A percentile compares a stretch with the other conserved stretches of the same genome.
These are phyloP conservation scores for Pontederia crassipes DNA, from an alignment of 176 grass and related monocot species.

Conservation along the genomic window DNA sequence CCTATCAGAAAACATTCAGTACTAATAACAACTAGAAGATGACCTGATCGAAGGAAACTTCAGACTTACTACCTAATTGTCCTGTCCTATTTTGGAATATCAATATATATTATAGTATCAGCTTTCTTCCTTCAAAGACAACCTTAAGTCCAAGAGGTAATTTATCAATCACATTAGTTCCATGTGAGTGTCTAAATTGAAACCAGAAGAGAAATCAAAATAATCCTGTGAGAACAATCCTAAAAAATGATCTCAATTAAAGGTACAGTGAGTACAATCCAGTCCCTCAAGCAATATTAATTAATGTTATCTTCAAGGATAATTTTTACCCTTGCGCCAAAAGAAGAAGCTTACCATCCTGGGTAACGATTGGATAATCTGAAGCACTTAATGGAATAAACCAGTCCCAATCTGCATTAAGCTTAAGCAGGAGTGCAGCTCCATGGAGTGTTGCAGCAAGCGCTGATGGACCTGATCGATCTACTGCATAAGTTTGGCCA, in stretches of 20 bases:
- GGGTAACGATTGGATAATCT: conserved; percentile 60
- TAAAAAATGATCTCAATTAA: background rate
- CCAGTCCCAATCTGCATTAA: conserved; percentile 41
- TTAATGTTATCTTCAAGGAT: background rate
- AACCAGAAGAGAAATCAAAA: background rate
- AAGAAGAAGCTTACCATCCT: conserved; percentile 30
- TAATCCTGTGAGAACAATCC: background rate
- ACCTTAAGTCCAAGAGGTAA: background rate
- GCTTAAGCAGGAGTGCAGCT: conserved; percentile 42
- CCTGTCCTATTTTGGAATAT: too few species aligned
- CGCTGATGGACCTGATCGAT: conserved; percentile 28
- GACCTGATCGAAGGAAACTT: too few species aligned
- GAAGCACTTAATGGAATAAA: conserved; percentile 47
- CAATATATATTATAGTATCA: too few species aligned
- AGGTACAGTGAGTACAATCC: background rate
- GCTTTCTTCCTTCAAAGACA: background rate
- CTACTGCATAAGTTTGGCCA: conserved; percentile 26
- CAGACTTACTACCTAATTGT: too few species aligned
- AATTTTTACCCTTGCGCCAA: background rate
- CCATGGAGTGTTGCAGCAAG: conserved; percentile 50
- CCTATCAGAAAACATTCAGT: too few species aligned
- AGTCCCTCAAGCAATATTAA: background rate
- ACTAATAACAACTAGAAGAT: too few species aligned
- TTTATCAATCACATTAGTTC: background rate
- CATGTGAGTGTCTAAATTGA: background rate